Conservation (phyloP, 176 grass and related monocot species). For the Hordeum marinum region DNA sequence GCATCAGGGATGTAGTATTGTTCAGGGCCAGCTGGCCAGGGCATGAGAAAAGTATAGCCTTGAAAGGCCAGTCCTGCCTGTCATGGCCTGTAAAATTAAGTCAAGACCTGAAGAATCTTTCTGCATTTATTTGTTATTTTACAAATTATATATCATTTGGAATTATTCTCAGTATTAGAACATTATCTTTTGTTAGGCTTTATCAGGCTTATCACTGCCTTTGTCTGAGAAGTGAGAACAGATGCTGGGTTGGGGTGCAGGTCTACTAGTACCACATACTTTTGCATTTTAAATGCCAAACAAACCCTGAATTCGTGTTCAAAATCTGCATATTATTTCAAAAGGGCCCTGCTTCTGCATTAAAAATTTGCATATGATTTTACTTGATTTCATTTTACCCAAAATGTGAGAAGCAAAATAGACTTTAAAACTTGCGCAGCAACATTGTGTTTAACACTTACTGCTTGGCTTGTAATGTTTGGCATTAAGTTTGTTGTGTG, state of each 20-base stretch:
- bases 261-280: not conserved
- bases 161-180: not conserved
- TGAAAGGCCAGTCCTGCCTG: not conserved
- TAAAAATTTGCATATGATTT: not conserved
- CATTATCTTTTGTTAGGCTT: not conserved
- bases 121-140: not conserved
- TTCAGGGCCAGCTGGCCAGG: not conserved
- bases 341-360: not conserved
- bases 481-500: not conserved
- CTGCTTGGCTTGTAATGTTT: not conserved
- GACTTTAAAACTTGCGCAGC: not conserved
- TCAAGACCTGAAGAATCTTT: not conserved
- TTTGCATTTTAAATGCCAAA: conserved; percentile 1
- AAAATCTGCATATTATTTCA: not conserved
- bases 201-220: not conserved
- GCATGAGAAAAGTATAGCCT: not conserved
- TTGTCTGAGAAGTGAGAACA: not conserved
- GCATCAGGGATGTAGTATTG: not conserved
- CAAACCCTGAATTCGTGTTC: not conserved
- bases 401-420: not conserved
- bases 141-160: not conserved
- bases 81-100: not conserved
- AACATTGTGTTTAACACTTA: not conserved
- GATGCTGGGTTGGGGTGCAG: not conserved
- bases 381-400: not conserved